These are phyloP conservation scores for Onygenales sp. DNA, from an alignment of 2,329 filamentous ascomycete species.

Conservation along the genomic window DNA sequence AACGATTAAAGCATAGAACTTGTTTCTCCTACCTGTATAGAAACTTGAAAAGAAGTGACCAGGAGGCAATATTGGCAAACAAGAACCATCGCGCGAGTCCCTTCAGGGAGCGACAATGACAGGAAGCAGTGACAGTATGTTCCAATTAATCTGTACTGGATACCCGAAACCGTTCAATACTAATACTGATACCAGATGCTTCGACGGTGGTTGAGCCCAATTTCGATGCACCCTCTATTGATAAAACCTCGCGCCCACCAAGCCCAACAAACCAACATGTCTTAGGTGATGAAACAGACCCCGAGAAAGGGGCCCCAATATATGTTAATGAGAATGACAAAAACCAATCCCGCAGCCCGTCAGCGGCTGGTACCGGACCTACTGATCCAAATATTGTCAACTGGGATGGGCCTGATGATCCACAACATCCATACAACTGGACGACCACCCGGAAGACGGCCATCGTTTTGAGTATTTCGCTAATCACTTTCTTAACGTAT, in stretches of 20 bases:
- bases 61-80: too few relatives aligned
- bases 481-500: slow-evolving; percentile 38
- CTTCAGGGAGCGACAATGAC: too few relatives aligned
- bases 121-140: too few relatives aligned
- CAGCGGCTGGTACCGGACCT: slow-evolving; percentile 2
- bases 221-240: neutral
- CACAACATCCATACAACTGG: slow-evolving; percentile 55
- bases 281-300: neutral
- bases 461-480: slow-evolving; percentile 38
- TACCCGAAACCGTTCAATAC: too few relatives aligned
- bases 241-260: neutral
- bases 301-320: neutral
- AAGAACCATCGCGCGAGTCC: too few relatives aligned
- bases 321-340: neutral
- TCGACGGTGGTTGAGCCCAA: slow-evolving; percentile 1
- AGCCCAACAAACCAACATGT: neutral
- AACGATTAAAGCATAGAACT: too few relatives aligned
- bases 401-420: slow-evolving; percentile 51
- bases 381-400: slow-evolving; percentile 44
- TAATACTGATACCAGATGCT: neutral
- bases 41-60: too few relatives aligned
- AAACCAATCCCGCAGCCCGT: neutral
- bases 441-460: slow-evolving; percentile 34
- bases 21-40: too few relatives aligned
- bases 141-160: too few relatives aligned